Base-by-base conservation (phyloP, 805 yeast genomes). In the Kluyveromyces nonfermentans region DNA sequence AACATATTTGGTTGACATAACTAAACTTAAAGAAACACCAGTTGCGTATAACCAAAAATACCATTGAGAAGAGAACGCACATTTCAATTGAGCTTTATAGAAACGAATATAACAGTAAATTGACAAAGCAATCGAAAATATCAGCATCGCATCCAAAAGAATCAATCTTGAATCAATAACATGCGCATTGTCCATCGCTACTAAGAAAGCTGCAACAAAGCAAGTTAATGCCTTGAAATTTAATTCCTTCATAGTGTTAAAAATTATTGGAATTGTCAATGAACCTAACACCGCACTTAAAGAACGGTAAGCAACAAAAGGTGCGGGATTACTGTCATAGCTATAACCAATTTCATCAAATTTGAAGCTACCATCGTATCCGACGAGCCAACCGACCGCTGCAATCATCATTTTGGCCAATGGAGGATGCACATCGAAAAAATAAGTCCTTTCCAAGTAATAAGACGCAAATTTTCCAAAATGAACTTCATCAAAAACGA, bases 391-490 rank as follows among this genome's bases (percentile, higher is more conserved):
- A 35, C 98, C 99, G 33, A 82, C 86, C 46, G 80, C 73, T 0
- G 97, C 97, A 65, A 90, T 86, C 52, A 89, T 71, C 62, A 93
- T 72, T 63, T 93, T 93, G 43, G 96, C 98, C 64, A 93, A 86
- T 18, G 99, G 99, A 8, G 99, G 99, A 67, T 93, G 99, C 42
- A 93, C 78, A 66, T 93, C 99, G 58, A 93, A 93, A 64, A 87
- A 93, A 64, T 85, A 93, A 0, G 96, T 83, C 49, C 96, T 74
- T 64, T 90, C 85, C 47, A 90, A 67, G 64, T 90, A 90, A 65
- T 84, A 82, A 1, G 87, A 77, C 7, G 90, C 90, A 62, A 84
- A 84, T 56, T 84, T 84, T 32, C 95, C 95, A 56, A 85, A 85
- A 62, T 85, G 94, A 17, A 83, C 93, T 59, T 85, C 94, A 65